These are phyloP conservation scores for Arthroderma uncinatum DNA, from an alignment of 2,329 filamentous ascomycete species.

Conservation along the genomic window DNA sequence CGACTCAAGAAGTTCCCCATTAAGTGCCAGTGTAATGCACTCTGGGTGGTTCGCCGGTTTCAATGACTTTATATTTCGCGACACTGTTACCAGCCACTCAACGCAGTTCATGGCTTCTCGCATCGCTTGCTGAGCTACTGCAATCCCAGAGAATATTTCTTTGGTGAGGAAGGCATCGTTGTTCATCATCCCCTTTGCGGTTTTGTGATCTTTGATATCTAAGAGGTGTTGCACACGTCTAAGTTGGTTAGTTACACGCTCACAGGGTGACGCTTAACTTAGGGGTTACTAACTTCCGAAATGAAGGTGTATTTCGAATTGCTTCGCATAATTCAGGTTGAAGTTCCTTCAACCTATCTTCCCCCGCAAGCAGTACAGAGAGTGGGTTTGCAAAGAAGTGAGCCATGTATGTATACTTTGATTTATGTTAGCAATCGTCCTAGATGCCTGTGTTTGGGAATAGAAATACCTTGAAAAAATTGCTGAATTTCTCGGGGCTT, in stretches of 20 bases:
- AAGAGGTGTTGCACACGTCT: constrained; percentile 36
- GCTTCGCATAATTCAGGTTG: constrained; percentile 41
- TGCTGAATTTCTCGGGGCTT: constrained; percentile 45
- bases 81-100: constrained; percentile 20
- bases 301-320: constrained; percentile 47
- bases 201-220: constrained; percentile 23
- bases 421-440: constrained; percentile 17
- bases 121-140: constrained; percentile 32
- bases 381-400: constrained; percentile 52
- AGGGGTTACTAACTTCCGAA: constrained; percentile 27
- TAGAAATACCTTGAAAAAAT: constrained; percentile 38
- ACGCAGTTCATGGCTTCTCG: constrained; percentile 27
- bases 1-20: constrained; percentile 44
- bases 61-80: constrained; percentile 21
- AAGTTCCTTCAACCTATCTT: constrained; percentile 20
- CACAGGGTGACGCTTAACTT: background rate
- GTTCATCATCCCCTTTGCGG: constrained; percentile 39
- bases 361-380: constrained; percentile 38
- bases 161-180: constrained; percentile 40
- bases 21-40: constrained; percentile 33
- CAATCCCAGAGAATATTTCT: constrained; percentile 30
- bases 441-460: background rate
- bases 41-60: constrained; percentile 27
- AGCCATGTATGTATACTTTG: constrained; percentile 51
- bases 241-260: constrained; percentile 14